Evolutionary conservation across 2,329 filamentous ascomycete species (phyloP).

Genomic region (Monilinia aucupariae): DNA sequence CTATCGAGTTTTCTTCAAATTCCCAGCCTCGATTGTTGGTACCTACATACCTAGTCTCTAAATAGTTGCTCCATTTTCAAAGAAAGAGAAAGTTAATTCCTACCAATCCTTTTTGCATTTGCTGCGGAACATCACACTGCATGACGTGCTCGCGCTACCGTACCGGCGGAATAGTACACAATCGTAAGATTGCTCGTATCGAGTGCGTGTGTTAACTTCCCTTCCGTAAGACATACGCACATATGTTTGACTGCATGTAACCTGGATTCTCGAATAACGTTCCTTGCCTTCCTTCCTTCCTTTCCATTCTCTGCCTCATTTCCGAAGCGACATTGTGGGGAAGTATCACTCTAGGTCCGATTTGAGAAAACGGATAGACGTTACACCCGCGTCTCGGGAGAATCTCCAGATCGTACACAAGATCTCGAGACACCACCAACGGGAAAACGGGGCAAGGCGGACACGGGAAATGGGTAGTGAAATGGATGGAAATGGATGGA

Average conservation of each 20-base stretch:
- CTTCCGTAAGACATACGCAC: conserved; percentile 2
- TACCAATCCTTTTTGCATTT: neutral
- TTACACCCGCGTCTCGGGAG: neutral
- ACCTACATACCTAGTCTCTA: conserved; percentile 12
- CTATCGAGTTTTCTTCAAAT: conserved; percentile 18
- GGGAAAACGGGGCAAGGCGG: neutral
- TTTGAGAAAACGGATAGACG: neutral
- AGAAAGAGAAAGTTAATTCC: neutral
- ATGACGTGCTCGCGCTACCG: conserved; percentile 8
- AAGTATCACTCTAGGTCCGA: neutral
- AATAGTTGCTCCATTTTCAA: conserved; percentile 3
- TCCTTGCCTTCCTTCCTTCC: neutral
- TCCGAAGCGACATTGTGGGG: neutral
- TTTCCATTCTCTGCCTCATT: neutral
- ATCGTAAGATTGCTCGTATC: conserved; percentile 13
- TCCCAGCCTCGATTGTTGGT: conserved; percentile 11
- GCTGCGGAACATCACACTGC: neutral
- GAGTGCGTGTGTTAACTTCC: conserved; percentile 4
- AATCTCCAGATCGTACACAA: conserved; percentile 4
- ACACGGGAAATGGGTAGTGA: neutral
- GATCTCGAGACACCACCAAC: neutral
- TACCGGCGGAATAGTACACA: conserved; percentile 5
- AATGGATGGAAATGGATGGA: neutral
- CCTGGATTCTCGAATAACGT: neutral
- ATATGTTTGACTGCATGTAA: neutral